Evolutionary conservation across 2,329 filamentous ascomycete species (phyloP), one percentile per base, ranked within the genome.

Genomic region (Cyanodermella asteris): DNA sequence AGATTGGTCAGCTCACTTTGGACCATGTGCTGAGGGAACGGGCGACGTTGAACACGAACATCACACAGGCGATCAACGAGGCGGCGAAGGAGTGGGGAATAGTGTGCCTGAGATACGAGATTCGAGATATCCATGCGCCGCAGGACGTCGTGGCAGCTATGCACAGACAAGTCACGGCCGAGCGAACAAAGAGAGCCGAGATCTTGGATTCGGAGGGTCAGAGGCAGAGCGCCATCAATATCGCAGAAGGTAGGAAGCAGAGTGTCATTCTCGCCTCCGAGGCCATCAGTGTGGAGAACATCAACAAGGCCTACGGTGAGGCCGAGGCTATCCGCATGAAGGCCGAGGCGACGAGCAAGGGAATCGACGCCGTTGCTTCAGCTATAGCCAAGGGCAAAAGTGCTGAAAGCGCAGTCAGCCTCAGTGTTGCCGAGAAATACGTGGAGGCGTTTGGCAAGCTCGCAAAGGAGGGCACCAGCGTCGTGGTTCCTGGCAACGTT

Each of bases 1-100:
- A 97, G 51, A 97, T 97, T 41, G 87, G 87, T 35, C 87, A 94
- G 50, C 63, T 97, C 31, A 77, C 80, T 1, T 74, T 97, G 39
- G 87, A 97, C 51, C 84, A 97, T 52, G 87, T 97, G 22, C 65
- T 97, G 30, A 94, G 94, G 49, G 87, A 97, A 60, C 80, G 87
- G 35, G 80, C 82, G 3, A 78, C 81, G 12, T 71, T 97, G 37
- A 97, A 97, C 59, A 81, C 70, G 36, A 94, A 97, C 55, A 97
- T 97, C 46, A 94, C 87, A n/a, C 73, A 78, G 29, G 84, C 87
- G 21, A 94, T 97, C 61, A 97, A 97, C 49, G 84, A 94, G 49
- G 87, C 87, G 2, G 84, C 87, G 4, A 74, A 90, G 41, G 84
- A 84, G 27, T 97, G 87, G 87, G 87, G 87, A 31, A 80, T 97